These are phyloP conservation scores for Hordeum vulgare DNA, from an alignment of 176 grass and related monocot genomes.

Conservation along the genomic window MorexV3_pseudomolecules_assembly NC_058520.1:437952050-437952549, in stretches of 20 bases:
- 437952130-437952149: slow-evolving; percentile 40
- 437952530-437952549: slow-evolving; percentile 86
- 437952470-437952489: slow-evolving; percentile 89
- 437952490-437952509: slow-evolving; percentile 76
- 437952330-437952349: slow-evolving; percentile 80
- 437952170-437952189: slow-evolving; percentile 74
- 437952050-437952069: slow-evolving; percentile 73
- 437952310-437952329: slow-evolving; percentile 91
- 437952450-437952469: slow-evolving; percentile 86
- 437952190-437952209: slow-evolving; percentile 92
- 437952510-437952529: slow-evolving; percentile 84
- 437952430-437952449: slow-evolving; percentile 93
- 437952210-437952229: slow-evolving; percentile 78
- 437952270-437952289: slow-evolving; percentile 93
- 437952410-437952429: slow-evolving; percentile 76
- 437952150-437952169: slow-evolving; percentile 96
- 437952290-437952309: slow-evolving; percentile 73
- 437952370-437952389: not conserved
- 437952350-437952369: slow-evolving; percentile 51
- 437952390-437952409: not conserved
- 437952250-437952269: slow-evolving; percentile 91
- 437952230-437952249: slow-evolving; percentile 92
- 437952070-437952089: slow-evolving; percentile 97
- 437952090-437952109: slow-evolving; percentile 83
- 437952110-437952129: slow-evolving; percentile 94